Evolutionary conservation across 768 basidiomycete genomes (phyloP).

Genomic region (Leucocoprinus birnbaumii): DNA sequence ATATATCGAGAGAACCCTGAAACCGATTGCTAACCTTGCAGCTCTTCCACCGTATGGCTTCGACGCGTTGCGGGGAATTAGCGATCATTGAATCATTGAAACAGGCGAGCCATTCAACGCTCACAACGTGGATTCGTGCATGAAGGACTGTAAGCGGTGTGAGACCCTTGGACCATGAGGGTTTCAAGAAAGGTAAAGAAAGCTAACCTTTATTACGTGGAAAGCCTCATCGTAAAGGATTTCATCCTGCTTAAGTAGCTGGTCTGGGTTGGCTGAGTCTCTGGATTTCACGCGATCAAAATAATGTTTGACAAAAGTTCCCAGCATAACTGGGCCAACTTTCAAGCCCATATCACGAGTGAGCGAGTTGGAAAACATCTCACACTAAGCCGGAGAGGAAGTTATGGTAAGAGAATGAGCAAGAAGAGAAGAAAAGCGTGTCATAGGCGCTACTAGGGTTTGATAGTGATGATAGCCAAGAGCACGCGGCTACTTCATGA

Average conservation of each 20-base stretch:
- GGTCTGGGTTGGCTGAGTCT: conserved; percentile 36
- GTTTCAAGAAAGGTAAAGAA: not conserved
- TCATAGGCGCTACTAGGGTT: too few species aligned
- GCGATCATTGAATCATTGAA: not conserved
- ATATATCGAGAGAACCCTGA: too few species aligned
- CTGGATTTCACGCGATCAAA: conserved; percentile 55
- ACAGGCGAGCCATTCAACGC: conserved; percentile 18
- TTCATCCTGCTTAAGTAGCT: conserved; percentile 64
- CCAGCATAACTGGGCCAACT: conserved; percentile 70
- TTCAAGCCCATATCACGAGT: conserved; percentile 59
- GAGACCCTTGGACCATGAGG: not conserved
- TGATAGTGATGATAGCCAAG: too few species aligned
- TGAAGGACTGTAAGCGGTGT: conserved; percentile 53
- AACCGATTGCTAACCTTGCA: conserved; percentile 47
- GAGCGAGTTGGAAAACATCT: conserved; percentile 47
- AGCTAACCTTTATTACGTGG: conserved; percentile 64
- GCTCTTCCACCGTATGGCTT: conserved; percentile 84
- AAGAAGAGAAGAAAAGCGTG: too few species aligned
- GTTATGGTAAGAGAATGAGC: not conserved
- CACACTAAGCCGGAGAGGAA: not conserved
- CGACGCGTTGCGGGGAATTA: not conserved
- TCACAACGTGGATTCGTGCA: conserved; percentile 69
- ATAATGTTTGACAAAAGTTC: conserved; percentile 85
- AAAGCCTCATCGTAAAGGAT: conserved; percentile 81
- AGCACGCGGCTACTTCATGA: too few species aligned